Evolutionary conservation across 2,329 filamentous ascomycete species (phyloP).

Genomic region (Ophiocordyceps camponoti-leonardi): DNA sequence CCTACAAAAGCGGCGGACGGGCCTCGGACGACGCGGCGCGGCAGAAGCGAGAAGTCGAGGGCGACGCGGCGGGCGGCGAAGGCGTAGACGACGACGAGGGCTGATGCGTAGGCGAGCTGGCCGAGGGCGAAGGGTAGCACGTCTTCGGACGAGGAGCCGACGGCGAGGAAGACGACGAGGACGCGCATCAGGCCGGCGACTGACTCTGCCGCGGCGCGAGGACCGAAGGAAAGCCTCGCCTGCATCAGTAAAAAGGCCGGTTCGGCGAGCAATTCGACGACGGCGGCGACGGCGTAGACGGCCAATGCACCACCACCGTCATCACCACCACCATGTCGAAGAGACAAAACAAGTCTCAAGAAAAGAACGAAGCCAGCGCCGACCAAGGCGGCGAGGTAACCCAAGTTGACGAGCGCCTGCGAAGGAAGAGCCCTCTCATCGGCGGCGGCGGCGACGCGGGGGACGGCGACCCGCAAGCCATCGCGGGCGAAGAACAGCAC

Average conservation of each 20-base stretch:
- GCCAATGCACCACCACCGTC: constrained; percentile 26
- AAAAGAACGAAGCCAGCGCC: constrained; percentile 46
- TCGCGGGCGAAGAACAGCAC: constrained; percentile 92
- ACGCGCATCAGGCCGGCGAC: constrained; percentile 65
- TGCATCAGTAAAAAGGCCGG: constrained; percentile 82
- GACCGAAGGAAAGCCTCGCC: constrained; percentile 61
- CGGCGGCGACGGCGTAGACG: constrained; percentile 37
- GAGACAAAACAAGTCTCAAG: constrained; percentile 31
- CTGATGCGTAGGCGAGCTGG: constrained; percentile 58
- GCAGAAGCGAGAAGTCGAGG: constrained; percentile 53
- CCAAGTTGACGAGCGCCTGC: constrained; percentile 76
- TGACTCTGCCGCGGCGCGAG: constrained; percentile 71
- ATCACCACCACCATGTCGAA: neutral
- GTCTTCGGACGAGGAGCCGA: constrained; percentile 38
- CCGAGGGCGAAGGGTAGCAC: constrained; percentile 81
- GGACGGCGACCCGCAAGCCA: constrained; percentile 77
- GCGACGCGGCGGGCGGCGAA: constrained; percentile 39
- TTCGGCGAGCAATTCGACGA: constrained; percentile 68
- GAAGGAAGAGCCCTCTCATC: constrained; percentile 13
- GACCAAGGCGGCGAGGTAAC: constrained; percentile 58
- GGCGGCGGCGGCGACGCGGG: constrained; percentile 33
- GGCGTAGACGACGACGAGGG: constrained; percentile 54
- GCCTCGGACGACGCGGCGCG: constrained; percentile 17
- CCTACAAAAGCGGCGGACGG: constrained; percentile 25
- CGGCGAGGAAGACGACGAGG: constrained; percentile 52